These are phyloP conservation scores for Trichosporon sp. DNA, from an alignment of 1,284 basidiomycete genomes.

Conservation along the genomic window DNA sequence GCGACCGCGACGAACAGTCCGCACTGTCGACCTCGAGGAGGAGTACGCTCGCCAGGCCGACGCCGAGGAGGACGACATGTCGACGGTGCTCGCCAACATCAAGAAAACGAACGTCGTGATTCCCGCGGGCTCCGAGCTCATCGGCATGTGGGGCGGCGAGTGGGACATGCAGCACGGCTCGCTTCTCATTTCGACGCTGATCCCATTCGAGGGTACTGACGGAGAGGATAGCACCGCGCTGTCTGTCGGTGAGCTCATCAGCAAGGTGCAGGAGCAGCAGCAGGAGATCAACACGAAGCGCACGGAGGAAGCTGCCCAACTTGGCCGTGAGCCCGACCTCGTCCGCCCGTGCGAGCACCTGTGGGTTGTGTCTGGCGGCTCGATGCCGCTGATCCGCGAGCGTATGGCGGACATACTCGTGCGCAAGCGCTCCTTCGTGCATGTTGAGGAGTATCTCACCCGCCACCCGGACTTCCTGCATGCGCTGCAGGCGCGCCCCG, in stretches of 20 bases:
- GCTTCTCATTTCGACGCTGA: constrained; percentile 54
- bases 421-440: constrained; percentile 53
- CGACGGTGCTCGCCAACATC: constrained; percentile 51
- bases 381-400: constrained; percentile 52
- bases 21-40: constrained; percentile 53
- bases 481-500: constrained; percentile 49
- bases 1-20: constrained; percentile 44
- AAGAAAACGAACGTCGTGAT: constrained; percentile 53
- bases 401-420: constrained; percentile 53
- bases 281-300: constrained; percentile 45
- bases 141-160: constrained; percentile 56
- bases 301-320: constrained; percentile 25
- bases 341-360: constrained; percentile 54
- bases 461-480: constrained; percentile 52
- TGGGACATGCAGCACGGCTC: constrained; percentile 56
- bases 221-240: constrained; percentile 54
- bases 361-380: constrained; percentile 54
- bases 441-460: constrained; percentile 56
- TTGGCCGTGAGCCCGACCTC: constrained; percentile 35
- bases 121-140: constrained; percentile 53
- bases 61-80: constrained; percentile 46
- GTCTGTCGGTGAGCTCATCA: constrained; percentile 55
- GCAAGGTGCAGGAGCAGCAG: constrained; percentile 48
- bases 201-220: constrained; percentile 57
- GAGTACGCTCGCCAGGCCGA: constrained; percentile 46